Percentiles rank a stretch among this genome's conserved stretches.
Conservation (phyloP, 768 basidiomycete genomes). For the Piloderma croceum region DNA sequence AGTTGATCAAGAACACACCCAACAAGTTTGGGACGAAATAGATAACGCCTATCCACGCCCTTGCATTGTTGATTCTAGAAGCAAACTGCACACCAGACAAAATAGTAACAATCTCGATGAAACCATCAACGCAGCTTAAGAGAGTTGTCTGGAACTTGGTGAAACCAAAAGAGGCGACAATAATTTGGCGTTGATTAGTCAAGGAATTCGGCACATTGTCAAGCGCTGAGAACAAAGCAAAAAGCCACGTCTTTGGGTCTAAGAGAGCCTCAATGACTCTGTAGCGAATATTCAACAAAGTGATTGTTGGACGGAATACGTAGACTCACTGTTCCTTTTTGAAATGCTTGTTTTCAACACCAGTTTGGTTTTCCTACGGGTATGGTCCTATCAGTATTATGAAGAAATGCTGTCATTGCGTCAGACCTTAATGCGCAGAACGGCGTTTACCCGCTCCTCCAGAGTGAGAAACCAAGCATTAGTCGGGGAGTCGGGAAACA, state of each 20-base stretch:
- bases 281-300: not conserved
- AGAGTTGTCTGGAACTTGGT: constrained; percentile 60
- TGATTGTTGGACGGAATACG: not conserved
- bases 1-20: constrained; percentile 56
- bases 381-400: not conserved
- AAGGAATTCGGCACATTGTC: constrained; percentile 62
- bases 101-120: constrained; percentile 65
- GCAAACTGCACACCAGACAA: constrained; percentile 58
- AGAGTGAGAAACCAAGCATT: constrained; percentile 69
- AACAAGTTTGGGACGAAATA: constrained; percentile 64
- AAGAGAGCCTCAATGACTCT: constrained; percentile 64
- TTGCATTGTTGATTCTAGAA: constrained; percentile 48
- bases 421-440: constrained; percentile 62
- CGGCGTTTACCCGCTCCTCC: constrained; percentile 57
- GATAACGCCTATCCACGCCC: constrained; percentile 56
- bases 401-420: not conserved
- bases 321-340: constrained; percentile 68
- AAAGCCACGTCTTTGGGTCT: constrained; percentile 75
- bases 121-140: constrained; percentile 59
- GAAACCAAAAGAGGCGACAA: constrained; percentile 64
- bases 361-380: constrained; percentile 69
- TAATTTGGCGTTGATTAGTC: constrained; percentile 61
- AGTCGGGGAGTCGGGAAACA: constrained; percentile 73
- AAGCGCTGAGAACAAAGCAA: constrained; percentile 60
- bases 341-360: constrained; percentile 77